Evolutionary conservation across 495 filamentous ascomycete genomes (phyloP).

Genomic region (Xylaria cubensis): DNA sequence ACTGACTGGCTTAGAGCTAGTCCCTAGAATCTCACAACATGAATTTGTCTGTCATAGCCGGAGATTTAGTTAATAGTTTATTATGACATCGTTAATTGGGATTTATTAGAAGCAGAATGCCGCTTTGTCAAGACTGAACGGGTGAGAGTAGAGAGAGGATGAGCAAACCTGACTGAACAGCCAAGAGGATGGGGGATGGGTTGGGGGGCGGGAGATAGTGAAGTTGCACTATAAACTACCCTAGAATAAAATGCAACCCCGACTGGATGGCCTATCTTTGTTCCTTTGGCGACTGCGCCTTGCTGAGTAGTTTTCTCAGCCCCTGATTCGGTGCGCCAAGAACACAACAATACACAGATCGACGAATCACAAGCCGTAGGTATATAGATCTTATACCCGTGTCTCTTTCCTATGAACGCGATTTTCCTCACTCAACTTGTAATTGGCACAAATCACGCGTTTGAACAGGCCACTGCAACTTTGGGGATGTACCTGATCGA

Average conservation of each 20-base stretch:
- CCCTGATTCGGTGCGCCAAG: slow-evolving; percentile 6
- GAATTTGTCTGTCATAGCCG: neutral
- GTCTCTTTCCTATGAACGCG: neutral
- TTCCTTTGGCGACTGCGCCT: neutral
- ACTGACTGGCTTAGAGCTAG: too few relatives aligned
- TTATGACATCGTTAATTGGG: neutral
- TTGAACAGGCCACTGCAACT: neutral
- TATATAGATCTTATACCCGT: neutral
- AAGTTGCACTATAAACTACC: slow-evolving; percentile 1
- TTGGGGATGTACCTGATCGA: too few relatives aligned
- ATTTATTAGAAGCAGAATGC: neutral
- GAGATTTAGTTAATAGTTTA: neutral
- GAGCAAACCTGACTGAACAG: neutral
- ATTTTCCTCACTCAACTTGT: neutral
- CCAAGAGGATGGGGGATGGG: neutral
- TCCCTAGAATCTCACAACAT: neutral
- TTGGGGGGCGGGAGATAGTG: neutral
- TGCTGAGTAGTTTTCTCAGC: slow-evolving; percentile 14
- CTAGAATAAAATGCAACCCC: neutral
- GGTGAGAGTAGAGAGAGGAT: neutral
- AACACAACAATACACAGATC: neutral
- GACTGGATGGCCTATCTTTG: neutral
- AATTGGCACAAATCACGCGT: neutral
- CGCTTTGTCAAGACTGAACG: too few relatives aligned
- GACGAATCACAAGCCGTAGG: slow-evolving; percentile 16